phyloP scores from a whole-genome alignment of 2,329 filamentous ascomycete genomes.

The Epichloe bromicola region DNA sequence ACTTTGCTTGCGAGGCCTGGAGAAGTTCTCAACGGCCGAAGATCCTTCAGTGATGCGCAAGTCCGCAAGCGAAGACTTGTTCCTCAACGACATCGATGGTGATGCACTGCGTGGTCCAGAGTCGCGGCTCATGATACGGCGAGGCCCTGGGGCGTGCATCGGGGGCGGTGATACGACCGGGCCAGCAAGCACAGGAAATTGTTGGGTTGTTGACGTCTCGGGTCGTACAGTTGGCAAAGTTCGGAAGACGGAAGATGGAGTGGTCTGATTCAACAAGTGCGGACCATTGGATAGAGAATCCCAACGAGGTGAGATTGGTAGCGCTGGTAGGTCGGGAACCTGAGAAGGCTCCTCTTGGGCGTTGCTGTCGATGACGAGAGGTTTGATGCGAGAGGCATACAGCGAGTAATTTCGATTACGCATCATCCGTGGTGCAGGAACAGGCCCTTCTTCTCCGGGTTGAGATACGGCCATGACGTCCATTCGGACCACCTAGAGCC shows the following conservation, averaged over 20 bases:
- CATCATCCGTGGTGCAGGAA: conserved; percentile 6
- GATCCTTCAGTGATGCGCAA: conserved; percentile 23
- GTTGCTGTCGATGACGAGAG: conserved; percentile 5
- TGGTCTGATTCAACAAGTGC: conserved; percentile 11
- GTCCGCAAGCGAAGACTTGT: conserved; percentile 21
- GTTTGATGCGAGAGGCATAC: conserved; percentile 12
- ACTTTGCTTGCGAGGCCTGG: conserved; percentile 43
- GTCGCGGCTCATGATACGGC: background rate
- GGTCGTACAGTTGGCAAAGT: conserved; percentile 2
- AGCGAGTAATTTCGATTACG: conserved; percentile 11
- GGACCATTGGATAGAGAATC: conserved; percentile 23
- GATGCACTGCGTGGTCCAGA: conserved; percentile 16
- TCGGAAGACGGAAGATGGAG: background rate
- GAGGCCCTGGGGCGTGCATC: conserved; percentile 7
- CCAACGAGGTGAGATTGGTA: conserved; percentile 31
- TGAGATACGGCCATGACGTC: conserved; percentile 11
- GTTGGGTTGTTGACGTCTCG: background rate
- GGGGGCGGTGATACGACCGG: conserved; percentile 6
- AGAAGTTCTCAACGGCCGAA: conserved; percentile 41
- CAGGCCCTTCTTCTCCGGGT: conserved; percentile 6
- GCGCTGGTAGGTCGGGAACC: conserved; percentile 19
- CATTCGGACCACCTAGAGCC: conserved; percentile 10
- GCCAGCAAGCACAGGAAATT: background rate
- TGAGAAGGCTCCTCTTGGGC: conserved; percentile 3
- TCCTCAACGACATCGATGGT: conserved; percentile 17